A percentile compares a stretch with the other conserved stretches of the same genome.
These are phyloP conservation scores for Candolleomyces aberdarensis DNA, from an alignment of 768 basidiomycete species.

Conservation along the genomic window DNA sequence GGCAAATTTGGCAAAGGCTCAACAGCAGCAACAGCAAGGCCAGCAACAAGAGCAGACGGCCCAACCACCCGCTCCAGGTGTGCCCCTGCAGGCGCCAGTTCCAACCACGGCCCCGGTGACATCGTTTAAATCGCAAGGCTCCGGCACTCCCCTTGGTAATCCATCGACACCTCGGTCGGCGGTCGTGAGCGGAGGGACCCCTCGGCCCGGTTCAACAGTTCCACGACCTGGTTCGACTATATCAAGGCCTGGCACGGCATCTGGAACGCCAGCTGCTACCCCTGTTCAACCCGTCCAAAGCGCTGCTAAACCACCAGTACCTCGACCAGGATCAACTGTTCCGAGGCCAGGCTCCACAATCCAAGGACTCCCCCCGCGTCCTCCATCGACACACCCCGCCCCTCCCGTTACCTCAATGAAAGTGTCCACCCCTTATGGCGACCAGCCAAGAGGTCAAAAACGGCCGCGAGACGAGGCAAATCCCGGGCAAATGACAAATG, in stretches of 20 bases:
- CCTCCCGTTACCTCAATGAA: constrained; percentile 8
- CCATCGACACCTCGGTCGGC: constrained; percentile 29
- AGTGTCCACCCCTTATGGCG: constrained; percentile 30
- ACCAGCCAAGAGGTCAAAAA: constrained; percentile 37
- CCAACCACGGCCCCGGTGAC: constrained; percentile 14
- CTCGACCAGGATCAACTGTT: constrained; percentile 25
- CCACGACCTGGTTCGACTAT: constrained; percentile 17
- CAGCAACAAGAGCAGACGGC: constrained; percentile 2
- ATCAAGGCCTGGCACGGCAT: background rate
- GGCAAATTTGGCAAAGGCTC: constrained; percentile 62
- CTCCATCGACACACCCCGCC: constrained; percentile 22
- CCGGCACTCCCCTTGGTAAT: constrained; percentile 15
- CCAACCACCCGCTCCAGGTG: background rate
- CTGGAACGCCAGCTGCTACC: background rate
- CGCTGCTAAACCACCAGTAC: constrained; percentile 6
- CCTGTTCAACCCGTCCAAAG: background rate
- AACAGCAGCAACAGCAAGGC: constrained; percentile 21
- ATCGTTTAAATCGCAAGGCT: constrained; percentile 4
- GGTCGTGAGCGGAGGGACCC: constrained; percentile 23
- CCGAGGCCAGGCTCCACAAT: constrained; percentile 22
- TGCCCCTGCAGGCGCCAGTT: constrained; percentile 1
- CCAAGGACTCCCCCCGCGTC: constrained; percentile 17
- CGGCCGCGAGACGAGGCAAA: constrained; percentile 36
- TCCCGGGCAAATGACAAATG: constrained; percentile 17
- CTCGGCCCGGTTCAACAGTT: constrained; percentile 30